Conservation (phyloP, 139 green algal genomes). For the Axilococcus clingmanii region DNA sequence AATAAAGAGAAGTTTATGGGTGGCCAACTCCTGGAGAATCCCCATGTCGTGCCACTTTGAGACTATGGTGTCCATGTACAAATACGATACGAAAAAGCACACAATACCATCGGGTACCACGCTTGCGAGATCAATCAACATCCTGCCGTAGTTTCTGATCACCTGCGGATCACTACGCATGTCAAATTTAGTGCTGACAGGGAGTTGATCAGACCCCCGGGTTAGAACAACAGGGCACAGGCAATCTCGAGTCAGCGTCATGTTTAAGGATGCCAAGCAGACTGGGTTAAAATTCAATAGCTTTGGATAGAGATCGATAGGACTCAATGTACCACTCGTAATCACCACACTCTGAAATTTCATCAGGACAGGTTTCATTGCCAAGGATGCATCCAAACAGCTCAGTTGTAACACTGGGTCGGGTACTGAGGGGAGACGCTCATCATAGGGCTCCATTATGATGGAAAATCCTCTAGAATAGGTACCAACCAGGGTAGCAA, state of each 20-base stretch:
- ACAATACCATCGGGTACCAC: conserved; percentile 91
- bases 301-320: conserved; percentile 94
- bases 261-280: conserved; percentile 67
- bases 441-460: conserved; percentile 98
- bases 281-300: conserved; percentile 97
- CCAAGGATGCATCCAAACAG: conserved; percentile 93
- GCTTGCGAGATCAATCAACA: conserved; percentile 84
- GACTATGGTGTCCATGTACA: conserved; percentile 97
- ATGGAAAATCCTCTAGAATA: conserved; percentile 91
- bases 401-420: conserved; percentile 91
- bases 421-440: conserved; percentile 79
- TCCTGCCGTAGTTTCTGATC: conserved; percentile 81
- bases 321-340: conserved; percentile 90
- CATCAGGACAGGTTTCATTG: conserved; percentile 88
- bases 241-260: conserved; percentile 94
- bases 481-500: conserved; percentile 93
- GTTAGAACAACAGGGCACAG: conserved; percentile 94
- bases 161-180: conserved; percentile 66
- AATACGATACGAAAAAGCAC: conserved; percentile 96
- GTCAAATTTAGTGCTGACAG: conserved; percentile 88
- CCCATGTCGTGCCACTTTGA: conserved; percentile 90
- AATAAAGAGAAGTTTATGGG: conserved; percentile 96
- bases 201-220: conserved; percentile 78
- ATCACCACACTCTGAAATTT: conserved; percentile 96
- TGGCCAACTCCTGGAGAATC: conserved; percentile 85